Evolutionary conservation across 2,329 filamentous ascomycete genomes (phyloP), one percentile per base, ranked within the genome.

Genomic region (Paracamarosporium sp.): DNA sequence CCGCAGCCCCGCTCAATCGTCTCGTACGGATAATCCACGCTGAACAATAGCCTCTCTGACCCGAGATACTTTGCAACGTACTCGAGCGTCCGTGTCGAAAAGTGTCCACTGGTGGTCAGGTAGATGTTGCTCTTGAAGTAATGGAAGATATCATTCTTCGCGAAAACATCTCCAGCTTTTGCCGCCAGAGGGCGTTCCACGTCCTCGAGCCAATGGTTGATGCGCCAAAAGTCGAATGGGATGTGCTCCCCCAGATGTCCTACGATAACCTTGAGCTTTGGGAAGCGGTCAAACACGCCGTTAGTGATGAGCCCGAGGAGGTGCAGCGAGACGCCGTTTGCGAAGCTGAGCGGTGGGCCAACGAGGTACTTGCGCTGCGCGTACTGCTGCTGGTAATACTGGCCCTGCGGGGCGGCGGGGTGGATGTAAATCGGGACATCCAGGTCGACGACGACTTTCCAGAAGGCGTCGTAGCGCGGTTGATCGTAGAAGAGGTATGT

Each of bases 341-440:
- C 66, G 40, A 69, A 70, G 11, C 57, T 61, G 17, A 70, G 50
- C 6, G 67, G 67, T 27, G 67, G 67, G 0, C 86, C 87, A 43
- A 88, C 75, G 27, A 88, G 81, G 80, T 82, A 88, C 67, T 83
- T 83, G 22, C 86, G 80, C 63, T 86, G 79, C 1, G 82, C 82
- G 79, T 82, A 88, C 6, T 87, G 80, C 66, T 85, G 85, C 4
- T 88, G 83, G 63, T 84, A 78, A 53, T 86, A 80, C 17, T 78
- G 79, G 6, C 85, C 62, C 2, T 61, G 61, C 1, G 87, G 85
- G 61, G 84, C 83, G 41, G 83, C 78, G 0, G 86, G 87, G 70
- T 90, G 87, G 1, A 90, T 78, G 65, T 89, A 90, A 47, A 90
- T 80, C 0, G 87, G 86, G 0, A 88, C 86, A 55, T 88, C 84